Base-by-base conservation (phyloP, 2,329 filamentous ascomycete genomes). In the Diaporthe ampelina region DNA sequence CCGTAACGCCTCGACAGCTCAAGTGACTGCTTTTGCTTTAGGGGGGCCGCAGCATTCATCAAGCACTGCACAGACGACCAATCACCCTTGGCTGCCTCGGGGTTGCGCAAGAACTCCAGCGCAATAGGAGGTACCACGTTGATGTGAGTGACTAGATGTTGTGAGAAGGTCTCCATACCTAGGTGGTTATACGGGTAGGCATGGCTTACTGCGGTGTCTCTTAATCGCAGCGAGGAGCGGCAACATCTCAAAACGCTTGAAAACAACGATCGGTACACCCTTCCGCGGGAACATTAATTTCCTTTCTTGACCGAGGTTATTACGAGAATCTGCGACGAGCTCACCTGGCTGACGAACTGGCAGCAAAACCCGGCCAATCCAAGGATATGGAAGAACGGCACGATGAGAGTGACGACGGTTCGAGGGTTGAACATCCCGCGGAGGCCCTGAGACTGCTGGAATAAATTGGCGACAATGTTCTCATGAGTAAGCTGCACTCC, bases 11-110 rank as follows among this genome's bases (percentile, higher is more conserved):
- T 70, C 43, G 52, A 61, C 6, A 78, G 65, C 29, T 69, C 56
- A 35, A 72, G 72, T 13, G 75, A 58, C 5, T 76, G 48, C 4
- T 35, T 40, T 40, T 75, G 61, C 35, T 76, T 71, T 48, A 78
- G 50, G 5, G 77, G 77, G 3, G 77, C 76, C 10, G 77, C 77
- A 15, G 77, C 77, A 48, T 78, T 78, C 72, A 77, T 76, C 29
- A 78, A 54, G n/a, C 77, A 77, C 48, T 70, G 54, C 10, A 77
- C 56, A 2, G 76, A 76, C n/a, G 76, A 76, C 21, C 56, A 74
- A 48, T 75, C 70, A 5, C 61, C 73, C 45, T 63, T 48, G 1
- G 29, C 26, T 3, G 70, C 73, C 4, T 69, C 29, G 8, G 73
- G 63, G 24, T 73, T 73, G 8, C 69, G 69, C 26, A 75, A 71